These are phyloP conservation scores for Mucor irregularis DNA, from an alignment of 371 early-diverging fungal genomes.

Conservation along the genomic window DNA sequence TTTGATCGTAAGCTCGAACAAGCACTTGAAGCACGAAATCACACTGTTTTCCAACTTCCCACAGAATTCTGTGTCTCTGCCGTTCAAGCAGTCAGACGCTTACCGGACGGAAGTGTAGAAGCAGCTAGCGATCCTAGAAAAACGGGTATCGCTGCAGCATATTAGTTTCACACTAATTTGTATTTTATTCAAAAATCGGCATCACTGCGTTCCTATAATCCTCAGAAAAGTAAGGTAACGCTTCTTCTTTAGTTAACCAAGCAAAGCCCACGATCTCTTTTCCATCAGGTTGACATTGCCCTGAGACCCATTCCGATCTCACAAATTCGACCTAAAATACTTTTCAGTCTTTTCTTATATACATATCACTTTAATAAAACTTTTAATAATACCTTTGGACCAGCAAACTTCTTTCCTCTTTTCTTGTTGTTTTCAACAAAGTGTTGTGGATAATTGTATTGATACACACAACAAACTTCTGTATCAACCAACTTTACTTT, in stretches of 20 bases:
- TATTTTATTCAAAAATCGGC: too few relatives aligned
- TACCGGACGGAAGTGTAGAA: constrained; percentile 30
- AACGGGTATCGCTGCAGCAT: constrained; percentile 40
- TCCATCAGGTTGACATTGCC: constrained; percentile 59
- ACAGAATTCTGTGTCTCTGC: constrained; percentile 21
- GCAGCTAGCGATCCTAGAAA: constrained; percentile 52
- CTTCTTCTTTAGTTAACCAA: constrained; percentile 82
- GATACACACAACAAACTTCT: constrained; percentile 68
- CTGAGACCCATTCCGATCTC: constrained; percentile 28
- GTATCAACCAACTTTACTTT: constrained; percentile 73
- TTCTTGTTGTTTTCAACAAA: constrained; percentile 20
- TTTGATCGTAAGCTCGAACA: constrained; percentile 8
- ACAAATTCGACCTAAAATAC: constrained; percentile 38
- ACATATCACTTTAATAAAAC: too few relatives aligned
- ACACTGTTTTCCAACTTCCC: constrained; percentile 13
- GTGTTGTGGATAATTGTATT: constrained; percentile 45
- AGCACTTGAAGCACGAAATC: constrained; percentile 23
- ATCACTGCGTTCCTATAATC: too few relatives aligned
- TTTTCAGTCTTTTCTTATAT: too few relatives aligned
- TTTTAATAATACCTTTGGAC: constrained; percentile 34
- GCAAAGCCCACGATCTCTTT: constrained; percentile 69
- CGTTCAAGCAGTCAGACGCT: constrained; percentile 38
- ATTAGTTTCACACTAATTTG: too few relatives aligned
- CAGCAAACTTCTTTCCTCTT: constrained; percentile 17
- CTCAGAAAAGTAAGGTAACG: too few relatives aligned